Evolutionary conservation across 768 basidiomycete species (phyloP), one percentile per base, ranked within the genome.

Genomic region (Suillus weaverae): DNA sequence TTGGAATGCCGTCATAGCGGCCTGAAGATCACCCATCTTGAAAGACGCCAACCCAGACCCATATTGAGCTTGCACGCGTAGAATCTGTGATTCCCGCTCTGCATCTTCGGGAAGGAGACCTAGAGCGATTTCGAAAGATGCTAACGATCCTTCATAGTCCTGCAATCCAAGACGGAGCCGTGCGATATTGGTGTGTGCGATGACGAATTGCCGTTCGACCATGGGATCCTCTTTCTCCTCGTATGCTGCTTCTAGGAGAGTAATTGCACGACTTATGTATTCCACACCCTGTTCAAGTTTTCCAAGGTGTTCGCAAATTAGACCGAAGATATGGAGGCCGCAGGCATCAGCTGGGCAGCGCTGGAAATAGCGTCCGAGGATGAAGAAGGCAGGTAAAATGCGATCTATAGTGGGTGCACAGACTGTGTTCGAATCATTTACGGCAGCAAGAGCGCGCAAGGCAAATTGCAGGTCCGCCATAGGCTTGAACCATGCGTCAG

Each of bases 221-320:
- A 81, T 78, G 1, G 88, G 76, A 61, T 94, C 90, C 75, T 99
- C 97, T 16, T 85, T 86, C 61, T 90, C 87, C 74, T 99, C 97
- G 77, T 97, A 99, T 33, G 85, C 83, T 2, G 86, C 83, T 75
- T 99, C 97, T n/a, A 99, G 79, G 11, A 95, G 80, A 4, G 75
- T 65, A 16, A 94, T 92, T 1, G 91, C 88, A 35, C 82, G 83
- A 39, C 81, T 75, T 46, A 95, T 81, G 39, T 87, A 78, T 32
- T 80, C 76, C 18, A 82, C 77, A 7, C 88, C 92, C 35, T 87
- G 81, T 18, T 87, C 85, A 35, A 83, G 70, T 44, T 93, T 89
- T 14, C 89, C 91, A 5, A 99, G 78, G 61, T 88, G 84, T 72
- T 99, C 97, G 73, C 90, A 94, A 26, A 98, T 79, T 6, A 99